Percentiles rank a stretch among this genome's conserved stretches.
Evolutionary conservation across 257 asterid species (phyloP).

Genomic region (Nicotiana knightiana): DNA sequence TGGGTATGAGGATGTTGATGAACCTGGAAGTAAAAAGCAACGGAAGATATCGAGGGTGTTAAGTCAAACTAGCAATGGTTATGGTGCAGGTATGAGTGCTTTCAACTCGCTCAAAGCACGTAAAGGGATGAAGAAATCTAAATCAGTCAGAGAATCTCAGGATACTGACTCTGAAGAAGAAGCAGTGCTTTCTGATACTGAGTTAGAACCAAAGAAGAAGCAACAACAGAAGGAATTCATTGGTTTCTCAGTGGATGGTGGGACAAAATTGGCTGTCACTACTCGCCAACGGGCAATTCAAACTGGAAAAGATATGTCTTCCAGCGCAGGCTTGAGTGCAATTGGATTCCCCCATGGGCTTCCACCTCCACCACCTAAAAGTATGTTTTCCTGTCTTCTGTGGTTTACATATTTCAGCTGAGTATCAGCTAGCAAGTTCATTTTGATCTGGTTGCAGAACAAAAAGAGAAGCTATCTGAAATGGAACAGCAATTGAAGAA

Average conservation of each 20-base stretch:
- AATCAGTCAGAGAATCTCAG: constrained; percentile 31
- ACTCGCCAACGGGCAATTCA: constrained; percentile 60
- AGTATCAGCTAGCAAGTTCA: not conserved
- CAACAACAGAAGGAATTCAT: constrained; percentile 27
- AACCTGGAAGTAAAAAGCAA: constrained; percentile 37
- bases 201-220: constrained; percentile 40
- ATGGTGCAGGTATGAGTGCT: constrained; percentile 29
- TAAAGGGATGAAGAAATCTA: constrained; percentile 38
- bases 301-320: constrained; percentile 38
- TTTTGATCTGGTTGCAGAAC: constrained; percentile 39
- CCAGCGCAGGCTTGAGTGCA: constrained; percentile 31
- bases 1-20: constrained; percentile 41
- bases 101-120: constrained; percentile 32
- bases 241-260: constrained; percentile 27
- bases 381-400: constrained; percentile 31
- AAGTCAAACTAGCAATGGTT: constrained; percentile 26
- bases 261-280: constrained; percentile 43
- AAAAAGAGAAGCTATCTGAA: constrained; percentile 68
- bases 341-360: constrained; percentile 61
- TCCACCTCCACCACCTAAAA: constrained; percentile 78
- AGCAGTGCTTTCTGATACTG: constrained; percentile 46
- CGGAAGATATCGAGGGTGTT: constrained; percentile 43
- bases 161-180: constrained; percentile 46
- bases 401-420: not conserved
- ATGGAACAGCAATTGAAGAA: constrained; percentile 75